Conservation (phyloP, 2,329 filamentous ascomycete species). For the Colletotrichum melonis region DNA sequence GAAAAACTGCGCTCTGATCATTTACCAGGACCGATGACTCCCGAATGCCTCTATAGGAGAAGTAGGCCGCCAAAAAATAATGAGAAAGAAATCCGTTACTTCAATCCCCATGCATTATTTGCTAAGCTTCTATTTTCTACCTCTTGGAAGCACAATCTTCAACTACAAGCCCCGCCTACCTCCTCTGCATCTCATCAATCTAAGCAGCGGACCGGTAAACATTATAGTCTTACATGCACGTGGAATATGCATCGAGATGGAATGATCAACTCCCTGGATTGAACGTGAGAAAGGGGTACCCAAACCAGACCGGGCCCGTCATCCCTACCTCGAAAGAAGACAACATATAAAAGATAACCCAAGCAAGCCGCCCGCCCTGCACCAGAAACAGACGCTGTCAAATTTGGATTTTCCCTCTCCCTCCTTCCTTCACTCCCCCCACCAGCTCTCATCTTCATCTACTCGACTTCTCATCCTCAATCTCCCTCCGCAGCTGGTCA, state of each 20-base stretch:
- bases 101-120: neutral
- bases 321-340: neutral
- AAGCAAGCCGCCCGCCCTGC: neutral
- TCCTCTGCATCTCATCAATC: neutral
- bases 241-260: constrained; percentile 4
- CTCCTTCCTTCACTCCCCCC: neutral
- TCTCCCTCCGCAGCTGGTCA: constrained; percentile 80
- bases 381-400: neutral
- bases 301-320: constrained; percentile 14
- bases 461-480: constrained; percentile 84
- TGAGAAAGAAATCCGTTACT: neutral
- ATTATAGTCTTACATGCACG: constrained; percentile 22
- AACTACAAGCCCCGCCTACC: neutral
- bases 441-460: constrained; percentile 45
- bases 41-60: neutral
- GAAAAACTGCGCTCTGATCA: neutral
- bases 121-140: neutral
- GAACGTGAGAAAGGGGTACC: constrained; percentile 3
- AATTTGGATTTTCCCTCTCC: neutral
- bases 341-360: neutral
- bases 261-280: constrained; percentile 20
- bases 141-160: neutral
- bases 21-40: neutral
- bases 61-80: neutral
- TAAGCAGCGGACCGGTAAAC: neutral